phyloP scores from a whole-genome alignment of 441 rosid species.

The Omphalea diandra region DNA sequence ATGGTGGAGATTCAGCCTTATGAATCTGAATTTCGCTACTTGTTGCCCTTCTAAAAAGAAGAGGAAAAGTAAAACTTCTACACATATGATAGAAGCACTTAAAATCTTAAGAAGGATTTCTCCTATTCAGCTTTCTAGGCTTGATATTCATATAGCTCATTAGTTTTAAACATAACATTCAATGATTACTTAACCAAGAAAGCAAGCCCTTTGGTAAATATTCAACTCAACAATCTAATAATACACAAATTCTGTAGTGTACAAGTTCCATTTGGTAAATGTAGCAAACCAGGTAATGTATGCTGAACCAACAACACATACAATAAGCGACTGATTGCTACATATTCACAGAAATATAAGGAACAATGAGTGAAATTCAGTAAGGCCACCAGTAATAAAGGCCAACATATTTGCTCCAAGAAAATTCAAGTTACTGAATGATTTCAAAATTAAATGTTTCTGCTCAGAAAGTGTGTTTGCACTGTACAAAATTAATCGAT shows the following conservation, averaged over 20 bases:
- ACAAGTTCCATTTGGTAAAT: not conserved
- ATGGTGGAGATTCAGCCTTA: constrained; percentile 75
- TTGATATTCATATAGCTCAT: not conserved
- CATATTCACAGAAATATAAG: no score
- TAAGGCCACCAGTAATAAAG: not conserved
- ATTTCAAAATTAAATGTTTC: no score
- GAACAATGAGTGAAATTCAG: not conserved
- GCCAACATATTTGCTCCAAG: not conserved
- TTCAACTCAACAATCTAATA: not conserved
- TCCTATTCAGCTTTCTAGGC: not conserved
- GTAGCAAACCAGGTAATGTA: not conserved
- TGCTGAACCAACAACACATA: not conserved
- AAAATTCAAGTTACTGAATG: constrained; percentile 7
- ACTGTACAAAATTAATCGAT: no score
- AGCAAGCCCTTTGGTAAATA: not conserved
- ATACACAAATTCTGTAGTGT: not conserved
- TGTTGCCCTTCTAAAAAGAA: constrained; percentile 44
- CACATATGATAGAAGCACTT: not conserved
- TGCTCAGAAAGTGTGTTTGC: not conserved
- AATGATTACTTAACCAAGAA: not conserved
- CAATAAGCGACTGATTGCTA: no score
- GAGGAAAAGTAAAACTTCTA: not conserved
- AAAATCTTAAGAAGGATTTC: not conserved
- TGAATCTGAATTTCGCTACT: constrained; percentile 71
- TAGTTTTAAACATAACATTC: not conserved